Evolutionary conservation across 2,329 filamentous ascomycete genomes (phyloP), one percentile per base, ranked within the genome.

Genomic region (Phialophora chinensis): DNA sequence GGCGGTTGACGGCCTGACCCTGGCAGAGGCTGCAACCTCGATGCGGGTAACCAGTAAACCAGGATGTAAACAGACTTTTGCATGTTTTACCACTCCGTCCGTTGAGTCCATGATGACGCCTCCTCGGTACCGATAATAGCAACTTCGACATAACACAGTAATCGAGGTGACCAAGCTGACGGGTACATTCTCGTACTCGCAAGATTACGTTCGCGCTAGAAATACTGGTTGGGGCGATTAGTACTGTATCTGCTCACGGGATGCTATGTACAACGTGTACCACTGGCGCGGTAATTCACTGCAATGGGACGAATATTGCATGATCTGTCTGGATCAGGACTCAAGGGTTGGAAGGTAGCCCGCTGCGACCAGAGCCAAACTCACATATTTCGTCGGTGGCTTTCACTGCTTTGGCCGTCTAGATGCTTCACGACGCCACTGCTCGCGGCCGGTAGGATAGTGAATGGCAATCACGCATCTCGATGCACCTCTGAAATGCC

Each of bases 381-480:
- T 20, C 50, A 20, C 12, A 49, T 56, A 31, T 62, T 62, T 56
- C 60, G 60, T 62, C 47, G 60, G 60, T 62, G 60, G 60, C 60
- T 62, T 62, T 7, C 33, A 20, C 5, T 11, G 17, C 47, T 50
- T 50, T 42, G 14, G 35, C 14, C 17, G 35, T 42, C 14, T 42
- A 17, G 6, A 42, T 42, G 35, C 14, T 17, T 42, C 35, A 42
- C 47, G 20, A 23, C 47, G 8, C 47, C 25, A 50, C 17, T 25
- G 47, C 38, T 44, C 12, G 38, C 14, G 6, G 7, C 14, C 2
- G 14, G 14, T 11, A 17, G 17, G 17, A 44, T 5, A n/a, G 17
- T n/a, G 6, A 44, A 44, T 44, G 17, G 38, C 38, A 44, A 44
- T 20, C 38, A 44, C n/a, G 38, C 38, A 44, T n/a, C 38, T 42